Evolutionary conservation across 106 monocot genomes (phyloP), one percentile per base, ranked within the genome.

Genomic region (Phalaenopsis aphrodite): DNA sequence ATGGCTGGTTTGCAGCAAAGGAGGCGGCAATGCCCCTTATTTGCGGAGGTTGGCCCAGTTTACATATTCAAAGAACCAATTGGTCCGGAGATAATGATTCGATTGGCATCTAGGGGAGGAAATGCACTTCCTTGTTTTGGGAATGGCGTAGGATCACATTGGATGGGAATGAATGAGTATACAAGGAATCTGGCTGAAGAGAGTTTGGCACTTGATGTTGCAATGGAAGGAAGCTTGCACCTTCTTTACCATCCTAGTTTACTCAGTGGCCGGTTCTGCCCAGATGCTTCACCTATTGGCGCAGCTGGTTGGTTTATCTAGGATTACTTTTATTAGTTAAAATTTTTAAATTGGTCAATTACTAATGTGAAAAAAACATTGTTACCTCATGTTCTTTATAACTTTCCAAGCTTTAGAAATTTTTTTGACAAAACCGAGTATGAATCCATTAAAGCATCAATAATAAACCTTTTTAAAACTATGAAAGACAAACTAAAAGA

Each of bases 31-130:
- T 99, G 99, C 41, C 95, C 99, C 8, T 82, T 99, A 72, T 99
- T 99, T 91, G 99, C 99, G n/a, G 99, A 99, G 81, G 90, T 99
- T 95, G 99, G 95, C 2, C 91, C 99, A 46, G 75, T 99, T 48
- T 99, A 99, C 83, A 93, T 95, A 37, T 99, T 99, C 79, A 99
- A 91, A 85, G 99, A 99, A 61, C 87, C 95, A 4, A 90, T 95
- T 72, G 99, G 99, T 23, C 56, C 86, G 37, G 99, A 99, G 56
- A 88, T 84, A 61, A 99, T 99, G 95, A 46, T 55, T 43, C 83
- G 89, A 42, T 81, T 95, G 82, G 90, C 99, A 74, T 78, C 77
- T 16, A 89, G 95, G 75, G 95, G 99, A 78, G 92, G 94, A 55
- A 91, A 99, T 87, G 77, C 84, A 41, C 75, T 99, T 72, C 92